Evolutionary conservation across 805 yeast species (phyloP).

Genomic region (Metschnikowia santaceciliae): DNA sequence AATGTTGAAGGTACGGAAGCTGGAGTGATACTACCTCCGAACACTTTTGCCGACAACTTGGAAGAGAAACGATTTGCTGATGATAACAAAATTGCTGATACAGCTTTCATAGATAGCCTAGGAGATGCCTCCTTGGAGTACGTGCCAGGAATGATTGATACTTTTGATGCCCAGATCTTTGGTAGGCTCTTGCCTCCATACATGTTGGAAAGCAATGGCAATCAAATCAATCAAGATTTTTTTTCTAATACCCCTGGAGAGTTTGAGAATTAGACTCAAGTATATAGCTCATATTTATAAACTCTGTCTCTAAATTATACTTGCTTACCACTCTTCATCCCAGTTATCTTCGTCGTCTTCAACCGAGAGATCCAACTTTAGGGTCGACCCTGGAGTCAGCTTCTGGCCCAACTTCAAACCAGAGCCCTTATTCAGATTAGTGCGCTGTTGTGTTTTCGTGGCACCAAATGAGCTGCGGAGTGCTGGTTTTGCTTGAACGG

Average conservation of each 20-base stretch:
- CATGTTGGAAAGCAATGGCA: constrained; percentile 48
- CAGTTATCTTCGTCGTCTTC: constrained; percentile 29
- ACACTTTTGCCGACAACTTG: background rate
- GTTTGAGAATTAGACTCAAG: background rate
- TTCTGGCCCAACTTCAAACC: constrained; percentile 23
- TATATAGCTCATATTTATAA: background rate
- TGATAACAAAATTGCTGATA: background rate
- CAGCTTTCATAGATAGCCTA: constrained; percentile 3
- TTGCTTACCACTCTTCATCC: constrained; percentile 22
- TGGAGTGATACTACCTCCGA: background rate
- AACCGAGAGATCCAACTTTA: constrained; percentile 24
- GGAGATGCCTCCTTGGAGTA: constrained; percentile 33
- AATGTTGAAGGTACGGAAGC: background rate
- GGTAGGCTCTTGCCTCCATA: constrained; percentile 83
- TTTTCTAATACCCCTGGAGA: background rate
- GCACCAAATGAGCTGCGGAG: constrained; percentile 1
- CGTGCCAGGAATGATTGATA: constrained; percentile 81
- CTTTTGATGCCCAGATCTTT: constrained; percentile 77
- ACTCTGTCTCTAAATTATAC: background rate
- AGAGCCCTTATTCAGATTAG: background rate
- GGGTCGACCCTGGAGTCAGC: constrained; percentile 20
- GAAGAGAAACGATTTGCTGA: background rate
- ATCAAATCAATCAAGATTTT: constrained; percentile 5
- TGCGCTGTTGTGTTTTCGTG: background rate
- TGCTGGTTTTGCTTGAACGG: background rate